Evolutionary conservation across 1,139 yeast genomes (phyloP).

Genomic region (Geotrichum fermentans): DNA sequence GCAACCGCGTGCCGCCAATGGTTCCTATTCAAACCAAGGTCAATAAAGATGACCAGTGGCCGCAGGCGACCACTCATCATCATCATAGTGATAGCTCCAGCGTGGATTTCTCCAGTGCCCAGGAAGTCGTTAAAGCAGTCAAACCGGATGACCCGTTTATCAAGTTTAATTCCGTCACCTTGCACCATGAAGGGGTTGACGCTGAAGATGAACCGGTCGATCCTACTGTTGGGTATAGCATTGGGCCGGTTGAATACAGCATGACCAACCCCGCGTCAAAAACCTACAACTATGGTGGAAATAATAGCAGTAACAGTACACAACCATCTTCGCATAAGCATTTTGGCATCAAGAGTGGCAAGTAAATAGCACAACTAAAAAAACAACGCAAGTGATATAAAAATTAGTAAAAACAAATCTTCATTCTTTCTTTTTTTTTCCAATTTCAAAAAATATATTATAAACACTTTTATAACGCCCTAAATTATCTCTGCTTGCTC

Average conservation of each 20-base stretch:
- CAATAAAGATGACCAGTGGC: constrained; percentile 21
- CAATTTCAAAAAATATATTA: neutral
- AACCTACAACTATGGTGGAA: constrained; percentile 1
- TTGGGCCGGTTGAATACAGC: constrained; percentile 16
- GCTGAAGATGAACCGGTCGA: constrained; percentile 18
- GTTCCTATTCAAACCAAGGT: constrained; percentile 73
- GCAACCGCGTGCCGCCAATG: constrained; percentile 93
- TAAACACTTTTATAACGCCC: neutral
- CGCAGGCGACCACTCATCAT: neutral
- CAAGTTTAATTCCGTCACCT: constrained; percentile 80
- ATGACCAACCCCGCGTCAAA: constrained; percentile 8
- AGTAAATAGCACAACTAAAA: constrained; percentile 3
- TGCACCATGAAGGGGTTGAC: constrained; percentile 56
- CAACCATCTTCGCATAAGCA: constrained; percentile 17
- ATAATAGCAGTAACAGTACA: constrained; percentile 2
- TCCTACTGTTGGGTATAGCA: constrained; percentile 2
- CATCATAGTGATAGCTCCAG: constrained; percentile 25
- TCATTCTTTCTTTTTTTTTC: neutral
- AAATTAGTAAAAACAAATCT: neutral
- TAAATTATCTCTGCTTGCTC: neutral
- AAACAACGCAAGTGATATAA: neutral
- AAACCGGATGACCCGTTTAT: constrained; percentile 71
- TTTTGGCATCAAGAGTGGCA: constrained; percentile 19
- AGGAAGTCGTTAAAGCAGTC: constrained; percentile 21
- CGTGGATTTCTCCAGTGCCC: constrained; percentile 17